phyloP scores from a whole-genome alignment of 306 rosid genomes.

The Purshia tridentata region DNA sequence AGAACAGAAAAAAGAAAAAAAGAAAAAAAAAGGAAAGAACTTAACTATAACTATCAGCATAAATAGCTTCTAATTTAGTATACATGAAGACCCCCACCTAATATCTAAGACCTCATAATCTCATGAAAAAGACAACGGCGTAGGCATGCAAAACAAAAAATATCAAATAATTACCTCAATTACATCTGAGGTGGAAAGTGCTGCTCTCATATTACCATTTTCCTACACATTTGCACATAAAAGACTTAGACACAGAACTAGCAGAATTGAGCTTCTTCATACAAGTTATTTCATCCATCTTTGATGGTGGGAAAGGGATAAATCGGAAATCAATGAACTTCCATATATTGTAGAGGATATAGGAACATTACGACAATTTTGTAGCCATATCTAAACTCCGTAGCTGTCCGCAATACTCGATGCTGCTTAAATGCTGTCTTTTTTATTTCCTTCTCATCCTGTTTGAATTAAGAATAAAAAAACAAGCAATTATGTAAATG shows the following conservation, averaged over 20 bases:
- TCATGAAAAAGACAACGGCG: not conserved
- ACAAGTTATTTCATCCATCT: not conserved
- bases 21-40: too few species aligned
- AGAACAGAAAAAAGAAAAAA: not conserved
- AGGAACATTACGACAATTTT: conserved; percentile 72
- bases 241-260: not conserved
- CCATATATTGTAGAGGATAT: conserved; percentile 11
- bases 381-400: conserved; percentile 96
- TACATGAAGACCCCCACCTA: not conserved
- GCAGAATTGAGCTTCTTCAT: not conserved
- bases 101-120: not conserved
- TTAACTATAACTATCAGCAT: not conserved
- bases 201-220: conserved; percentile 70
- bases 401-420: conserved; percentile 61
- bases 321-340: not conserved
- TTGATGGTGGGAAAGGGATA: conserved; percentile 3
- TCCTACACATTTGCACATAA: conserved; percentile 48
- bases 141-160: not conserved
- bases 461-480: conserved; percentile 19
- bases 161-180: conserved; percentile 58
- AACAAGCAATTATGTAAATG: conserved; percentile 19
- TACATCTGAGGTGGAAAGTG: conserved; percentile 69
- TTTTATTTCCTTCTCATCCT: conserved; percentile 97
- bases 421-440: conserved; percentile 83
- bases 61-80: not conserved